phyloP scores from a whole-genome alignment of 306 rosid genomes.

The Acacia melanoxylon region DNA sequence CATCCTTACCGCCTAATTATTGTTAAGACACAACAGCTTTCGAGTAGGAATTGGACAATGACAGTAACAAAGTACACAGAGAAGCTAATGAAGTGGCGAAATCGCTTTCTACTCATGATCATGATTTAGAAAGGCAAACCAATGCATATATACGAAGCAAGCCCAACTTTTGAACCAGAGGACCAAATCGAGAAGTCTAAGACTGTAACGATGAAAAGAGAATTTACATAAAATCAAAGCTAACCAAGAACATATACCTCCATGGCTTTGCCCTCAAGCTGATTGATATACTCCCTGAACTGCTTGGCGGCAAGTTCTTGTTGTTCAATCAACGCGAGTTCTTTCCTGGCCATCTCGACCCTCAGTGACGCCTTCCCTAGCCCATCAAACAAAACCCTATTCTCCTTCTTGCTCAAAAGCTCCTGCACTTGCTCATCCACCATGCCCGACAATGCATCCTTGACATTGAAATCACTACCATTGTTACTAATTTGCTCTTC shows the following conservation, averaged over 20 bases:
- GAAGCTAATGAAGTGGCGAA: background rate
- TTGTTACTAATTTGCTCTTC: slow-evolving; percentile 25
- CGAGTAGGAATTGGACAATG: background rate
- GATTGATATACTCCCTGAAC: slow-evolving; percentile 49
- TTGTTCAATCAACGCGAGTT: slow-evolving; percentile 59
- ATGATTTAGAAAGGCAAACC: background rate
- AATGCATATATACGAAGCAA: too few relatives aligned
- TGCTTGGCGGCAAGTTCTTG: slow-evolving; percentile 62
- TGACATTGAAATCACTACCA: slow-evolving; percentile 39
- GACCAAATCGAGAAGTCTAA: background rate
- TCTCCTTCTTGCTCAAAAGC: slow-evolving; percentile 64
- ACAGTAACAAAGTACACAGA: background rate
- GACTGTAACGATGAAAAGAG: background rate
- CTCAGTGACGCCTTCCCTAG: slow-evolving; percentile 72
- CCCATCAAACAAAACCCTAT: slow-evolving; percentile 67
- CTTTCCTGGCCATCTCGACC: slow-evolving; percentile 63
- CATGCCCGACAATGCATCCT: slow-evolving; percentile 49
- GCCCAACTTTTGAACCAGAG: background rate
- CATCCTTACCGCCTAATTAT: background rate
- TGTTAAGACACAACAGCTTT: background rate
- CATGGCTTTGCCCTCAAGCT: slow-evolving; percentile 59
- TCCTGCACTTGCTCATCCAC: slow-evolving; percentile 62
- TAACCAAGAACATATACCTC: slow-evolving; percentile 46
- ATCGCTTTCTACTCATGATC: background rate
- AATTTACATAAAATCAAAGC: background rate